These are phyloP conservation scores for Salix suchowensis DNA, from an alignment of 345 rosid species.

Conservation along the genomic window DNA sequence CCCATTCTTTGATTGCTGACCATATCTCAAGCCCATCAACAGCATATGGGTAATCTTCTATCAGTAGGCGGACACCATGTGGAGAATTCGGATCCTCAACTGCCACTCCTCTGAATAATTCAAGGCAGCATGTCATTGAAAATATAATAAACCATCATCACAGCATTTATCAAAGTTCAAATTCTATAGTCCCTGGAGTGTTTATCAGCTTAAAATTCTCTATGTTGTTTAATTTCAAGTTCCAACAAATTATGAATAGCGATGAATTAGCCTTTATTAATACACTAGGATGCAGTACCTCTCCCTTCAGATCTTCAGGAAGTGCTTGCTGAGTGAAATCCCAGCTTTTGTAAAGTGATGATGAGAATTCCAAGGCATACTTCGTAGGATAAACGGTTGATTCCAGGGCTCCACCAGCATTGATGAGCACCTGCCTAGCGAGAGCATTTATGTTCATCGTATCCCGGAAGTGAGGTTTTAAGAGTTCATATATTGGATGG, in stretches of 20 bases:
- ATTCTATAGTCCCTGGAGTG: not conserved
- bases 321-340: slow-evolving; percentile 39
- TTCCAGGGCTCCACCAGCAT: slow-evolving; percentile 41
- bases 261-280: not conserved
- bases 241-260: not conserved
- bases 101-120: slow-evolving; percentile 38
- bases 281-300: slow-evolving; percentile 26
- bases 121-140: not conserved
- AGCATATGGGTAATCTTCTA: slow-evolving; percentile 42
- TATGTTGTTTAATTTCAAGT: not conserved
- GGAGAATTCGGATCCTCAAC: slow-evolving; percentile 27
- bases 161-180: too few species aligned
- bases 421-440: slow-evolving; percentile 34
- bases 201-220: not conserved
- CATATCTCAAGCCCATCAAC: slow-evolving; percentile 50
- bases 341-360: slow-evolving; percentile 39
- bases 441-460: slow-evolving; percentile 42
- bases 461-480: slow-evolving; percentile 45
- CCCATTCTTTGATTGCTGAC: slow-evolving; percentile 45
- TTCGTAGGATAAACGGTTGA: slow-evolving; percentile 32
- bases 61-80: slow-evolving; percentile 29
- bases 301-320: slow-evolving; percentile 39
- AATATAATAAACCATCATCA: too few species aligned
- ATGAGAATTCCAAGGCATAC: slow-evolving; percentile 40
- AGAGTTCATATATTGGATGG: slow-evolving; percentile 41